A percentile compares a stretch with the other conserved stretches of the same genome.
Conservation (phyloP, 225 moss, liverwort and hornwort species). For the Marchantia polymorpha region DNA sequence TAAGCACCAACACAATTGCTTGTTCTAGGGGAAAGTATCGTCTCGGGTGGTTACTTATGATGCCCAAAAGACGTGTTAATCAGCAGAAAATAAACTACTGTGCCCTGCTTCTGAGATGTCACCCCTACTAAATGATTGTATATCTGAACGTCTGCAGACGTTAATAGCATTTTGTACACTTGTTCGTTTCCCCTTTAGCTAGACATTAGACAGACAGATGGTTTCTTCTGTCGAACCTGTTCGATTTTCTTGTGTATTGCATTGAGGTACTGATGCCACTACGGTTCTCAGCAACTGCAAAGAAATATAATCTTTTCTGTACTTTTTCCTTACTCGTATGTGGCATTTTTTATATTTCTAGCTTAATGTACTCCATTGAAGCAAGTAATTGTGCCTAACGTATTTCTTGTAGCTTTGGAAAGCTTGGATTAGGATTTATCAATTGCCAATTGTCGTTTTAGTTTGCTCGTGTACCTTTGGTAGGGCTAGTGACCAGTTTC, state of each 20-base stretch:
- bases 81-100: slow-evolving; percentile 23
- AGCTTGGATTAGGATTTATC: too few relatives aligned
- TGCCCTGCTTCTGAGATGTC: slow-evolving; percentile 18
- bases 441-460: too few relatives aligned
- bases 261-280: neutral
- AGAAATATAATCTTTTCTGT: neutral
- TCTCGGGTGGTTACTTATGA: slow-evolving; percentile 24
- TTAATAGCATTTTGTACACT: neutral
- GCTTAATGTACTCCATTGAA: too few relatives aligned
- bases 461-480: too few relatives aligned
- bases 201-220: neutral
- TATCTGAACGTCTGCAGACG: neutral
- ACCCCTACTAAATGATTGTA: slow-evolving; percentile 12
- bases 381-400: too few relatives aligned
- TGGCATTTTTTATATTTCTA: too few relatives aligned
- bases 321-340: neutral
- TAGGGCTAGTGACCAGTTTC: too few relatives aligned
- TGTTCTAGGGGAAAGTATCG: slow-evolving; percentile 27
- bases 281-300: slow-evolving; percentile 1
- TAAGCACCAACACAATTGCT: slow-evolving; percentile 25
- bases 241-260: neutral
- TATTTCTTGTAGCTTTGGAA: too few relatives aligned
- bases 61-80: slow-evolving; percentile 21
- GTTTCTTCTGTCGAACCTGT: neutral
- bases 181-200: neutral